A percentile compares a stretch with the other conserved stretches of the same genome.
Evolutionary conservation across 129 eudicot species (phyloP).

Genomic region (Oenanthe sinensis): DNA sequence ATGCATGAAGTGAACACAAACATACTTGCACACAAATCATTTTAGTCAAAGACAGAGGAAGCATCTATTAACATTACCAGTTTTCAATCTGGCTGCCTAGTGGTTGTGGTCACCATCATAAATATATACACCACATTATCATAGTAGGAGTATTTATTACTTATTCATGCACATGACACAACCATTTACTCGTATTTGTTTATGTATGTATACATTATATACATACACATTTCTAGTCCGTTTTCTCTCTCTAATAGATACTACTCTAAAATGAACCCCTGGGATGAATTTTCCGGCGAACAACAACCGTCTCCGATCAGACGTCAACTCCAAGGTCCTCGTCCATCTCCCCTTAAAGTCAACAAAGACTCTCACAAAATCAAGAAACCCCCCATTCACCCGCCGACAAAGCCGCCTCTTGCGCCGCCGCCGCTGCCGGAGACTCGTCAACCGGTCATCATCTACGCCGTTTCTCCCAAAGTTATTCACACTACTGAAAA

Average conservation of each 20-base stretch:
- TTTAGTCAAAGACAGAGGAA: not conserved
- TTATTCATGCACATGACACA: not conserved
- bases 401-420: conserved; percentile 18
- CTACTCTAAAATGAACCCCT: not conserved
- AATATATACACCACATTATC: not conserved
- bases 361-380: conserved; percentile 40
- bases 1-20: not conserved
- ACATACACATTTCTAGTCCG: not conserved
- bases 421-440: conserved; percentile 2
- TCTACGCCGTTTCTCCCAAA: conserved; percentile 59
- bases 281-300: conserved; percentile 3
- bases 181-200: too few relatives aligned
- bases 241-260: not conserved
- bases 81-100: not conserved
- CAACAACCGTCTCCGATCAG: conserved; percentile 36
- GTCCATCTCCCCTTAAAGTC: conserved; percentile 47
- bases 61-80: not conserved
- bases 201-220: not conserved
- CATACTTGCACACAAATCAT: not conserved
- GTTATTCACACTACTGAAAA: conserved; percentile 38
- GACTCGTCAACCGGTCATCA: conserved; percentile 43
- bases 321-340: conserved; percentile 47
- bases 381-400: conserved; percentile 41
- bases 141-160: not conserved
- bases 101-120: conserved; percentile 1